Base-by-base conservation (phyloP, 805 yeast genomes). In the Barnettozyma salicaria region DNA sequence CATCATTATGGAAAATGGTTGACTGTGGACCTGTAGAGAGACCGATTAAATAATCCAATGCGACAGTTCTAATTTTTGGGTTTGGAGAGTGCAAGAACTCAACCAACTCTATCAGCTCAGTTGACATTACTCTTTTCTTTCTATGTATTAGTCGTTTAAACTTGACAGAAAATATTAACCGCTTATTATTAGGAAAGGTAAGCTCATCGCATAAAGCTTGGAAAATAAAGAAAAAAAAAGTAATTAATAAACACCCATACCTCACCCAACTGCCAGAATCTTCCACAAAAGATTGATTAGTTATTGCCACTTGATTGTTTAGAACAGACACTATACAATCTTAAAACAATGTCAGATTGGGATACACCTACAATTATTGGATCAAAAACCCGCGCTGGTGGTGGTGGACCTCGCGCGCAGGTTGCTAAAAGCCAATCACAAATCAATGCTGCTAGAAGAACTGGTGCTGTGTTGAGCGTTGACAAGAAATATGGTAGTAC, bases 401-500 rank as follows among this genome's bases (percentile, higher is more conserved):
- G 86, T 30, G 77, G 85, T 41, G 96, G 94, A 25, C 96, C 96
- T 50, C 77, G 87, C 58, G 80, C 83, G 48, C 72, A 69, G 25
- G 96, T 89, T 27, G 94, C 96, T 32, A 80, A 80, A 58, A 70
- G 90, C 10, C 68, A 73, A 37, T 75, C 81, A 31, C 84, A 81
- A 54, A 70, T 92, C 57, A 92, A 92, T 60, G 95, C 87, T 20
- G 98, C 98, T 37, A 80, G 95, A 70, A 81, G 98, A 72, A 61
- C 80, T 17, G 98, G 98, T 47, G 72, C 77, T 37, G 90, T 92
- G 37, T 73, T 92, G 26, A 77, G 94, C 30, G 89, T 89, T 30
- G 98, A 90, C 61, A 90, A 90, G 77, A 92, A 90, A 65, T 92
- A 84, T 63, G 82, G 82, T 36, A 69, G 74, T 56, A 47, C 61